Evolutionary conservation across 768 basidiomycete genomes (phyloP).

Genomic region (Trametes cingulata): DNA sequence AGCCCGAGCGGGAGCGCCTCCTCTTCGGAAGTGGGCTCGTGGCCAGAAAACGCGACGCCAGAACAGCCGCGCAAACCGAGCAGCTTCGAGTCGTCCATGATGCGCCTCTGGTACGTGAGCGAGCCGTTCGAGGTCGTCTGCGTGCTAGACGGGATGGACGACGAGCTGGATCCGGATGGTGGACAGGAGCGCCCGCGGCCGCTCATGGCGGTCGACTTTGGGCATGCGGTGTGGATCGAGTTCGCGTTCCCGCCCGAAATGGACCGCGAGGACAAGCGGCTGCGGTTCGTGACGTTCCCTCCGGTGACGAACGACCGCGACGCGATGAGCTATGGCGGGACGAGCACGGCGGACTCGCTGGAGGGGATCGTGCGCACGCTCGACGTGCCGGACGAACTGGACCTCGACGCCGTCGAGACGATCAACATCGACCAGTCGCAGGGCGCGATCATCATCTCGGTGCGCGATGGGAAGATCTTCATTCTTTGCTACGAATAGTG

Average conservation of each 20-base stretch:
- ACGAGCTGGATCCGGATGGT: constrained; percentile 40
- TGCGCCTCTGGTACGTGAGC: constrained; percentile 71
- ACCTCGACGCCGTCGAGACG: constrained; percentile 67
- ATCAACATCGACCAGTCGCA: constrained; percentile 80
- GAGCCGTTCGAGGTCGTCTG: constrained; percentile 73
- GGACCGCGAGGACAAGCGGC: constrained; percentile 46
- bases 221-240: constrained; percentile 85
- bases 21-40: constrained; percentile 4
- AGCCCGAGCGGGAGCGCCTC: not conserved
- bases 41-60: constrained; percentile 3
- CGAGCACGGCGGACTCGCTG: constrained; percentile 40
- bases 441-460: constrained; percentile 69
- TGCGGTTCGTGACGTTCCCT: constrained; percentile 74
- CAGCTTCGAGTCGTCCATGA: constrained; percentile 51
- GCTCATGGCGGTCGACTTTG: constrained; percentile 83
- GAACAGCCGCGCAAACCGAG: constrained; percentile 12
- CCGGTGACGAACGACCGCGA: constrained; percentile 39
- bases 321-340: constrained; percentile 21
- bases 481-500: constrained; percentile 62
- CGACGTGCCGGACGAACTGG: constrained; percentile 62
- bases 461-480: constrained; percentile 68
- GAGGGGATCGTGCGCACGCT: constrained; percentile 54
- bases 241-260: constrained; percentile 39
- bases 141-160: constrained; percentile 48
- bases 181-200: constrained; percentile 56